Evolutionary conservation across 495 filamentous ascomycete species (phyloP), one percentile per base, ranked within the genome.

Genomic region (Collariella sp.): DNA sequence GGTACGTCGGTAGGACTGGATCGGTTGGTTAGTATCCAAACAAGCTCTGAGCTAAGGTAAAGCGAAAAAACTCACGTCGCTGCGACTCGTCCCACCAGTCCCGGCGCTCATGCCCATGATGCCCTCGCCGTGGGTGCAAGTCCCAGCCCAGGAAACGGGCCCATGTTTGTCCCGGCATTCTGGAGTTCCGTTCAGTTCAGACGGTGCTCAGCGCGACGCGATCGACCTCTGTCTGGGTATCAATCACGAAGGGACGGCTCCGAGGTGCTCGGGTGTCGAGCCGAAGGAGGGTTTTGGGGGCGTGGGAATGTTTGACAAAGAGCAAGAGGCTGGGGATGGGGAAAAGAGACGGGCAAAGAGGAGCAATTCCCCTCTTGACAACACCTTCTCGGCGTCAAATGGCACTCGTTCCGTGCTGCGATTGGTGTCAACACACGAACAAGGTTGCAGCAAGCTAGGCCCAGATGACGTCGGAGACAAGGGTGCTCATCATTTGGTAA

Each of bases 1-100:
- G 72, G 56, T 79, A 75, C 46, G 76, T 74, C 3, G 88, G 86
- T n/a, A 87, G 79, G 18, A 88, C 82, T 74, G 66, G 53, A 13
- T n/a, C n/a, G 31, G 38, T 35, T 9, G 15, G 54, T 24, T 12
- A 50, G 34, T 58, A 2, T 12, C 31, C 46, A 59, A 52, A 10
- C 23, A 58, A 47, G 10, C 1, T 13, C 6, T 12, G 33, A 26
- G 34, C 1, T 4, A 42, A 16, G 16, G 33, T 24, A 26, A 20
- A 36, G 26, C 24, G 3, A 38, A 23, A 39, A 9, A 0, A 69
- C 73, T 58, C 54, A 76, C 72, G 65, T 34, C 66, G 67, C 35
- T 69, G 63, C 23, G 66, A 67, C 39, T 73, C 73, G 23, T 67
- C 56, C 55, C 67, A 60, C 49, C 70, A 70, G 56, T 62, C 56